Percentiles rank a stretch among this genome's conserved stretches.
Conservation (phyloP, 306 rosid genomes). For the Dalbergia cultrata region DNA sequence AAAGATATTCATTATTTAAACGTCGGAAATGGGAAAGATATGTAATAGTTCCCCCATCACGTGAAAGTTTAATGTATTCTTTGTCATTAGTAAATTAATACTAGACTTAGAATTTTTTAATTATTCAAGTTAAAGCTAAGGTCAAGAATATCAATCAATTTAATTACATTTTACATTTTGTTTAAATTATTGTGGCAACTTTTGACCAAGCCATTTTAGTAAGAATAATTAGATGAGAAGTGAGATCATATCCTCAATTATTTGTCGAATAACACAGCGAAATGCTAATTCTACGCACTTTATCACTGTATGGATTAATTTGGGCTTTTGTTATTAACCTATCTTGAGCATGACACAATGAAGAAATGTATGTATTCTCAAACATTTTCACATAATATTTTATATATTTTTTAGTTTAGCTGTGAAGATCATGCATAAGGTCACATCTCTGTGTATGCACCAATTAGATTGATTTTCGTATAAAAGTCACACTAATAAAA, state of each 20-base stretch:
- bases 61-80: constrained; percentile 5
- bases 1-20: constrained; percentile 5
- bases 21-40: background rate
- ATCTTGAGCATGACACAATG: background rate
- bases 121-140: background rate
- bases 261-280: background rate
- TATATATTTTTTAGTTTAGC: no score
- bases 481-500: background rate
- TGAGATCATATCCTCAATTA: background rate
- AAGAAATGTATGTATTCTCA: background rate
- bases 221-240: no score
- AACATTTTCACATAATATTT: background rate
- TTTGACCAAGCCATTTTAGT: background rate
- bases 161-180: background rate
- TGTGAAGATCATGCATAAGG: no score
- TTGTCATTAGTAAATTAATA: background rate
- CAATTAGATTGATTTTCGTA: background rate
- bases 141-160: background rate
- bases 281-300: background rate
- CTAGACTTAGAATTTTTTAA: background rate
- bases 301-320: background rate
- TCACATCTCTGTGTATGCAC: background rate
- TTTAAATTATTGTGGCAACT: background rate
- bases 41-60: background rate
- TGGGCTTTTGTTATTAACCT: background rate